Evolutionary conservation across 1,139 yeast genomes (phyloP).

Genomic region (Blastobotrys serpentis): DNA sequence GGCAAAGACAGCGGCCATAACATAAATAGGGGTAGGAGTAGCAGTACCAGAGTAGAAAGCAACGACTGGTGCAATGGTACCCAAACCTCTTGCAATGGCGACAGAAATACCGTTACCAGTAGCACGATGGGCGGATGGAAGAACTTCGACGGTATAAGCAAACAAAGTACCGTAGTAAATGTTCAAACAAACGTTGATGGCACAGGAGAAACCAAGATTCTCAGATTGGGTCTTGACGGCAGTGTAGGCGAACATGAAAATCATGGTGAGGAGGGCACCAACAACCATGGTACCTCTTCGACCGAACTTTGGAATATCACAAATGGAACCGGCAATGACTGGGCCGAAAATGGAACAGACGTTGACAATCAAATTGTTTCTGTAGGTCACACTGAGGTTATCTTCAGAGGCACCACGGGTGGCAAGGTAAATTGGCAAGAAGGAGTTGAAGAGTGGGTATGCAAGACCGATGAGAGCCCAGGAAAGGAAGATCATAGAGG

Average conservation of each 20-base stretch:
- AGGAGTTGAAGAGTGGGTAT: conserved; percentile 52
- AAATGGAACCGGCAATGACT: conserved; percentile 47
- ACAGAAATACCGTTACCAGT: conserved; percentile 56
- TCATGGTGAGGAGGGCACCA: conserved; percentile 57
- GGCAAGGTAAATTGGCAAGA: conserved; percentile 50
- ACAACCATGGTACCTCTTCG: conserved; percentile 57
- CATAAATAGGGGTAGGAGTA: conserved; percentile 54
- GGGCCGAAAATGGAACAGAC: conserved; percentile 58
- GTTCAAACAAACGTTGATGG: conserved; percentile 51
- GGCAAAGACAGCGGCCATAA: conserved; percentile 55
- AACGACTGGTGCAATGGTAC: conserved; percentile 53
- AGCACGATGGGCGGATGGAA: conserved; percentile 55
- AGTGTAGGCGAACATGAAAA: conserved; percentile 58
- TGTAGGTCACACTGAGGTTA: conserved; percentile 45
- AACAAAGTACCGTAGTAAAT: conserved; percentile 56
- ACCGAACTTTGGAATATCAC: conserved; percentile 49
- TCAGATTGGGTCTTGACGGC: conserved; percentile 50
- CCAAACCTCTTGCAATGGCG: conserved; percentile 48
- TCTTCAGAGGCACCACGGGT: conserved; percentile 48
- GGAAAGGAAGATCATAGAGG: conserved; percentile 44
- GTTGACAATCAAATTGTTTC: conserved; percentile 53
- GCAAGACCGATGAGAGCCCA: conserved; percentile 56
- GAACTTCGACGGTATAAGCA: conserved; percentile 60
- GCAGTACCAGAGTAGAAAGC: conserved; percentile 48
- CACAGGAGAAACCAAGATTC: conserved; percentile 54